Base-by-base conservation (phyloP, 2,329 filamentous ascomycete genomes). In the Aspergillus texensis region DNA sequence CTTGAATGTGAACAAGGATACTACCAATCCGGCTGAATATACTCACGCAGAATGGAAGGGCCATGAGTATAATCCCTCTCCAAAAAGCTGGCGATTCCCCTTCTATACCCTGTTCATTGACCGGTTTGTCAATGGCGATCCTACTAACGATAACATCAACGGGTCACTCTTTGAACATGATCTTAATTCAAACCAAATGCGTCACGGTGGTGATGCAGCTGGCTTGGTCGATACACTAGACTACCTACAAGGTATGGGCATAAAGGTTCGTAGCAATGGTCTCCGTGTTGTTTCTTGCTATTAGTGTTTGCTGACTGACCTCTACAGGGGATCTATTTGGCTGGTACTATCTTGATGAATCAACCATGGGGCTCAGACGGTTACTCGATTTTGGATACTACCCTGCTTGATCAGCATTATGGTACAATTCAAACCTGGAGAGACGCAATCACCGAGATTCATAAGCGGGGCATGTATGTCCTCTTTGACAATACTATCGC, bases 101-200 rank as follows among this genome's bases (percentile, higher is more conserved):
- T 86, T 89, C 70, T 90, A 90, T 72, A 88, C 86, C 10, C 77
- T 90, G 53, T 88, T 89, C 71, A 75, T 89, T 12, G 88, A 90
- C 72, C 80, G 86, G 63, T 90, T 85, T 69, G 86, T 88, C 48
- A 89, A 90, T 68, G 88, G 88, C 24, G 84, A 90, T 68, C 87
- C 88, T 9, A 80, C 79, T 2, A 90, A 90, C 70, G 87, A 90
- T 71, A 84, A 89, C 68, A 82, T 83, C 50, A 89, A 89, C 71
- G 83, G 81, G 11, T 89, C 87, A 0, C 66, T 80, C 3, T 89
- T 84, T 74, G 87, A 89, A 69, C 85, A 88, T 72, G 87, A 89
- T 70, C 74, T 83, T 61, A 82, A 81, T 68, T 85, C 83, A 62
- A 89, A 85, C 60, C 86, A 89, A 71, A 84, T 89, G 75, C 85